Conservation (phyloP, 202 grass and related monocot genomes). For the Digitaria exilis region DNA sequence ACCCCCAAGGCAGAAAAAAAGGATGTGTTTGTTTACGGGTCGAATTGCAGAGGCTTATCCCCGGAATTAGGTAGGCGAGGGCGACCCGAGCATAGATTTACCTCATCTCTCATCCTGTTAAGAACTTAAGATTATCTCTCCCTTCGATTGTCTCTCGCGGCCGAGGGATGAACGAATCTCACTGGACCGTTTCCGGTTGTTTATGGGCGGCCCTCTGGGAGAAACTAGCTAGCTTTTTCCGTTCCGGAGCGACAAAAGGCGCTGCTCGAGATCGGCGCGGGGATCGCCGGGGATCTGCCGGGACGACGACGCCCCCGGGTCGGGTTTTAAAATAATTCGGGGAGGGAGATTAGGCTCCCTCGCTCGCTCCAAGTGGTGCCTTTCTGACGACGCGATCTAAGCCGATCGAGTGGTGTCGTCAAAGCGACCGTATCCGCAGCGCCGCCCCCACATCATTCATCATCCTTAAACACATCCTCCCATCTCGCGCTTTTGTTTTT, state of each 20-base stretch:
- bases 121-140: no score
- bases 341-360: no score
- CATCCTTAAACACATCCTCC: neutral
- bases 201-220: neutral
- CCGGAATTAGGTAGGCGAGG: slow-evolving; percentile 39
- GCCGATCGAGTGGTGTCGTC: slow-evolving; percentile 27
- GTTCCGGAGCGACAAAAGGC: slow-evolving; percentile 38
- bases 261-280: slow-evolving; percentile 32
- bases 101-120: neutral
- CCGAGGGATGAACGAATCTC: neutral
- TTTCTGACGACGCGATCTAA: slow-evolving; percentile 36
- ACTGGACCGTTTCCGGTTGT: neutral
- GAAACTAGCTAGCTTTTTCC: no score
- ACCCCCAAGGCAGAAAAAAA: neutral
- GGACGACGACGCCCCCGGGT: slow-evolving; percentile 30
- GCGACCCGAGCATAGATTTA: slow-evolving; percentile 38
- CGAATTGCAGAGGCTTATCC: slow-evolving; percentile 39
- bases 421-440: slow-evolving; percentile 17
- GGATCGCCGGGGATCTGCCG: slow-evolving; percentile 41
- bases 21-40: neutral
- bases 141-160: neutral
- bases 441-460: neutral
- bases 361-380: neutral
- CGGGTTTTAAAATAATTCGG: slow-evolving; percentile 21
- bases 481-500: no score